Evolutionary conservation across 208 protist genomes (phyloP).

Genomic region (Trichomonas tenax): DNA sequence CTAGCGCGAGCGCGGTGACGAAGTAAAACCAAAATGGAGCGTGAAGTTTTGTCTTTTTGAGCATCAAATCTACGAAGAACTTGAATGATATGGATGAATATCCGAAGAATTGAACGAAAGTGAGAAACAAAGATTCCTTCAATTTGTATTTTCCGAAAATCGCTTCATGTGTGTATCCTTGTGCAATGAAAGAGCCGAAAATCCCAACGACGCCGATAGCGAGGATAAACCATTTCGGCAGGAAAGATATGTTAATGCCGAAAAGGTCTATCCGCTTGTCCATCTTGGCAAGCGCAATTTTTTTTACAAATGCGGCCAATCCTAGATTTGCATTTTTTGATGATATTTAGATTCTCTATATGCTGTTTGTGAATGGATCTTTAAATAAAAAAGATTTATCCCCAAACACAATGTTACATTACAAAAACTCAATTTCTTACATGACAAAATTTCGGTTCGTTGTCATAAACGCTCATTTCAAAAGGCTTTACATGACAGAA

Average conservation of each 20-base stretch:
- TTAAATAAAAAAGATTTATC: too few relatives aligned
- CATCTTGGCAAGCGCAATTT: too few relatives aligned
- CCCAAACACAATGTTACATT: too few relatives aligned
- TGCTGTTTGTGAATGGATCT: too few relatives aligned
- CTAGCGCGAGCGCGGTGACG: background rate
- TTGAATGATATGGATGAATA: background rate
- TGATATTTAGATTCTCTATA: too few relatives aligned
- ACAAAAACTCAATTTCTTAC: too few relatives aligned
- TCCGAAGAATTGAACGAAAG: background rate
- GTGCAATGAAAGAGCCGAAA: background rate
- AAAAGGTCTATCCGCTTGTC: background rate
- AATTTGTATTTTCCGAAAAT: background rate
- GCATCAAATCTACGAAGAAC: background rate
- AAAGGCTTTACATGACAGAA: too few relatives aligned
- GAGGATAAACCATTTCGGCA: background rate
- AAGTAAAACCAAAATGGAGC: background rate
- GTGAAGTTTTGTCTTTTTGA: background rate
- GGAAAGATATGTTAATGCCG: background rate
- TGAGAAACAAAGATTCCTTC: background rate
- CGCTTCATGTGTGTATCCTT: background rate
- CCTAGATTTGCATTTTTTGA: too few relatives aligned
- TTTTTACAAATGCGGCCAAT: too few relatives aligned
- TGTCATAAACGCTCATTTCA: too few relatives aligned
- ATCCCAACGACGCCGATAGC: background rate
- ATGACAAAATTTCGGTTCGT: too few relatives aligned